Conservation (phyloP, 331 rosid genomes). For the Erythrophleum ivorense region DNA sequence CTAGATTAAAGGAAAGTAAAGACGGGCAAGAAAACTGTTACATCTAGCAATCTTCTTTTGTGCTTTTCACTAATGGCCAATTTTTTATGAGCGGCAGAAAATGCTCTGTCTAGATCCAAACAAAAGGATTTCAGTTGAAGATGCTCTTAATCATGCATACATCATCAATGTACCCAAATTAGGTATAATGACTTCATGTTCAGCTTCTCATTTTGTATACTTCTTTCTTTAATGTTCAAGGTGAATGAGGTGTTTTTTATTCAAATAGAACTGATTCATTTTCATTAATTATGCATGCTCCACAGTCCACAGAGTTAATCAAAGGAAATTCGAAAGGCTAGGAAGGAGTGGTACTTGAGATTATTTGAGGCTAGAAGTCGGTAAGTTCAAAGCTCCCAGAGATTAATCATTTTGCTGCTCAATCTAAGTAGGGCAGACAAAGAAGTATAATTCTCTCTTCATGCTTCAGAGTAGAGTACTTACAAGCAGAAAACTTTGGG, state of each 20-base stretch:
- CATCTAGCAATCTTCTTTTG: not conserved
- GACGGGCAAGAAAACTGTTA: not conserved
- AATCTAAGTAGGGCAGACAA: not conserved
- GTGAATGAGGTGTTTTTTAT: not conserved
- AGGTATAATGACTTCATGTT: not conserved
- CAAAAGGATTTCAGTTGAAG: conserved; percentile 31
- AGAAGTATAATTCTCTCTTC: not conserved
- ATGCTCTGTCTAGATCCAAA: conserved; percentile 39
- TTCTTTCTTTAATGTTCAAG: not conserved
- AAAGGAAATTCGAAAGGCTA: not conserved
- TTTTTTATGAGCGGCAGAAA: conserved; percentile 30
- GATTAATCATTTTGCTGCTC: not conserved
- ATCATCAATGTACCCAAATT: too few relatives aligned
- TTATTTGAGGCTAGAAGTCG: not conserved
- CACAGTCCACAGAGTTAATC: not conserved
- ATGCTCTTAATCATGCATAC: conserved; percentile 39
- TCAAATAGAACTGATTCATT: not conserved
- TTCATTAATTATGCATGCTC: not conserved
- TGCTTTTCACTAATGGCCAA: not conserved
- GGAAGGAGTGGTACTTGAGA: not conserved
- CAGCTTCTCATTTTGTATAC: not conserved
- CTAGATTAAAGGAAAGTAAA: not conserved
- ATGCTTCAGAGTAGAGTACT: too few relatives aligned
- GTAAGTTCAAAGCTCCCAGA: not conserved
- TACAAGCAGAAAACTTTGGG: not conserved